Base-by-base conservation (phyloP, 2,329 filamentous ascomycete genomes). In the Corinectria fuckeliana region DNA sequence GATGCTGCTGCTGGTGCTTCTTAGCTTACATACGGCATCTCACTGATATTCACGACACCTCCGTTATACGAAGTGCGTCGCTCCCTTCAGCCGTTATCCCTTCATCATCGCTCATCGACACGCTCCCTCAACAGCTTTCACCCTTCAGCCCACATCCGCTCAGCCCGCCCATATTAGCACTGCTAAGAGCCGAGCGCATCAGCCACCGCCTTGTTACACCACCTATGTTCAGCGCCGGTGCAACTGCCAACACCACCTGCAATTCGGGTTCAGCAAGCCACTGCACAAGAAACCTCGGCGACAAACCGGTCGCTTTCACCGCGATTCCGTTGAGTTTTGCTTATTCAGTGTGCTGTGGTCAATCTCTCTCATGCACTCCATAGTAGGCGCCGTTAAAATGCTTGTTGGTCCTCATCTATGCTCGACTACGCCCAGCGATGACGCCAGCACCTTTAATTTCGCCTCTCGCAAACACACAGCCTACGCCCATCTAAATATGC, bases 391-490 rank as follows among this genome's bases (percentile, higher is more conserved):
- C 6, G 21, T 28, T 20, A 18, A n/a, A 38, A 39, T 26, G 18
- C 38, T 54, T 23, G 50, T 39, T 30, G 23, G 21, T 45, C 42
- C 56, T 49, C 44, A 45, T 53, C 50, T 36, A 41, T 53, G 44
- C 50, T 49, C 44, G 32, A 36, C n/a, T n/a, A n/a, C 32, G n/a
- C 32, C 32, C n/a, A 9, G 32, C 23, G 14, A 38, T 26, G 34
- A 10, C 36, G 44, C 50, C 30, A 16, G 28, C 50, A 42, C 56
- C 56, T 54, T 59, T 59, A 59, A 59, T 59, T 23, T 59, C 56
- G 50, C 56, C 25, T 44, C 42, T 50, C 56, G 49, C 39, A 44
- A 50, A 50, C 50, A 49, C 41, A 30, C 23, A 51, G 8, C 32
- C 28, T 28, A 39, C 25, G 23, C 21, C n/a, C 55, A 23, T 39